Evolutionary conservation across 2,329 filamentous ascomycete species (phyloP), one percentile per base, ranked within the genome.

Genomic region (Coniella vitis): DNA sequence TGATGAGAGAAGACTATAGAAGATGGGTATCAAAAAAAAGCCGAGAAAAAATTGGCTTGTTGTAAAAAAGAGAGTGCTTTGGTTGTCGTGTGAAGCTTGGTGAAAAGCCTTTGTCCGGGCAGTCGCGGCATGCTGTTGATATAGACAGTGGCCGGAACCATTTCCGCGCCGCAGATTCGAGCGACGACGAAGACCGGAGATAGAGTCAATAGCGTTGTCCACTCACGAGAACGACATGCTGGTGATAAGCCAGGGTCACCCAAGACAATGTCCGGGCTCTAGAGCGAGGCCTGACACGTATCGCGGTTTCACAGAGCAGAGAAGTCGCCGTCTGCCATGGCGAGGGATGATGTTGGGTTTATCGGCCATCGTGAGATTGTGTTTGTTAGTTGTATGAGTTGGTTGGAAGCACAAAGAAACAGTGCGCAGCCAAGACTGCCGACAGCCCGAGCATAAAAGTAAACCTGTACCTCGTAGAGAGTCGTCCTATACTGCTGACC

Each of bases 111-210:
- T 39, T 50, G 34, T 47, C 45, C 8, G 42, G 38, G 37, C 47
- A 34, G 47, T 45, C 34, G 43, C 21, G 40, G 39, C 25, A 10
- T 29, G 29, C 32, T 22, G 39, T 49, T 51, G 34, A 47, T 53
- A 63, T 61, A 62, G 48, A 39, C 56, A 54, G 58, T 60, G 62
- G 62, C 63, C 63, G 62, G 63, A 65, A 65, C 48, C 4, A 25
- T 62, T 65, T 62, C 63, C 62, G 59, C 60, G 41, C 49, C 59
- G 53, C 52, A 49, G n/a, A 29, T 19, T 4, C 21, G 9, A 7
- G n/a, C 44, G 44, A 40, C 56, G 54, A 51, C 50, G 49, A 49
- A 52, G 45, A 52, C 43, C 54, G 55, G 53, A 56, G 47, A 51
- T 45, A 45, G 41, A 48, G 20, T 45, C 44, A 31, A 17, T 45